Conservation (phyloP, 805 yeast genomes). For the Metschnikowia corniflorae region DNA sequence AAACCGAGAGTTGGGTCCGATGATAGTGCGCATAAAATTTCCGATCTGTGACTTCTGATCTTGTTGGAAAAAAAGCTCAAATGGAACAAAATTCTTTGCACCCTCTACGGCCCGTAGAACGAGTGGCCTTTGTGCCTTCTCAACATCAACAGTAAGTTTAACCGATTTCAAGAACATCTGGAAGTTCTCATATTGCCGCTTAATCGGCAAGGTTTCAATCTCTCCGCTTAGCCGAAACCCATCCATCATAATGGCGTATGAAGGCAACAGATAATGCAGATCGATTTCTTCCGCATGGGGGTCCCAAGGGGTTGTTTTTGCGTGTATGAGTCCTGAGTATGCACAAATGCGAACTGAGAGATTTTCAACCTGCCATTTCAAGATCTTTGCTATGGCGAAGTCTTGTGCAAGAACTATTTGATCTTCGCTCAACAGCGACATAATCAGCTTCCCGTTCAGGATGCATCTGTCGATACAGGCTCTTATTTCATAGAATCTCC, state of each 20-base stretch:
- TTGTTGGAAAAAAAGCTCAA: conserved; percentile 2
- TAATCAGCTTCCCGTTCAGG: background rate
- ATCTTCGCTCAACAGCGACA: background rate
- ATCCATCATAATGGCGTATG: background rate
- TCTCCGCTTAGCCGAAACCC: background rate
- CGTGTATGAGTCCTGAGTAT: conserved; percentile 6
- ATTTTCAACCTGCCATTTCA: conserved; percentile 5
- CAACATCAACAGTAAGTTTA: background rate
- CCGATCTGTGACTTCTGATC: background rate
- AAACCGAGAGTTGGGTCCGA: background rate
- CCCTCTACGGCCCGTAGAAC: background rate
- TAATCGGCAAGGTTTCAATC: background rate
- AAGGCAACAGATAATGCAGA: background rate
- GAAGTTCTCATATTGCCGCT: conserved; percentile 1
- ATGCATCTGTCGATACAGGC: background rate
- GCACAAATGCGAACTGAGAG: background rate
- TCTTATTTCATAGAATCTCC: conserved; percentile 2
- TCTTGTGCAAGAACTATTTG: conserved; percentile 2
- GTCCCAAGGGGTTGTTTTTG: conserved; percentile 1
- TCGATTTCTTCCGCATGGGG: conserved; percentile 1
- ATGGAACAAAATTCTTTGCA: conserved; percentile 3
- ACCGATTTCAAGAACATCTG: background rate
- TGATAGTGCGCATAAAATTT: background rate
- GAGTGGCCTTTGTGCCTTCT: background rate
- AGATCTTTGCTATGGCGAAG: conserved; percentile 8